Evolutionary conservation across 2,329 filamentous ascomycete species (phyloP), one percentile per base, ranked within the genome.

Genomic region (Fusarium fujikuroi): DNA sequence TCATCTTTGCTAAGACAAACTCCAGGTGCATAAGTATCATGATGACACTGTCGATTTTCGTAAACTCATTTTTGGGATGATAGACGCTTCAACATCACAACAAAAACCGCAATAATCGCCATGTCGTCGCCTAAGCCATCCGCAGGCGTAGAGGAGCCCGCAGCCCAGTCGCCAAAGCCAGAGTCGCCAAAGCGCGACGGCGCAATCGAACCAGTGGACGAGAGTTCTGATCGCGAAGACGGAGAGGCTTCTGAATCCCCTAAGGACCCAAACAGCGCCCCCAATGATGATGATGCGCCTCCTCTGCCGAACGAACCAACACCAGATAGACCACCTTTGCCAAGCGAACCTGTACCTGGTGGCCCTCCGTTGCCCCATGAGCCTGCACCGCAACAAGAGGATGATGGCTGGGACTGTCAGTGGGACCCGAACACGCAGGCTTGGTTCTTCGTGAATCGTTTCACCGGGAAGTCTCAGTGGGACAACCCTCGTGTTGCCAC

Each of bases 401-500:
- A 91, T 68, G 90, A 92, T 76, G 95, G 95, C 66, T 97, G 95
- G 95, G 91, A 93, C 66, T 91, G 90, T 40, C 86, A 93, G 66
- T 97, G 93, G 93, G 94, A 97, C 76, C 83, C 88, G 30, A 86
- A 81, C 58, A 87, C 88, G 4, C 88, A 92, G 72, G 87, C 90
- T 9, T 97, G 91, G 84, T 97, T 94, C 84, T 97, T 97, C 83
- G 91, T 91, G 85, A 97, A 97, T 80, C 90, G 92, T 75, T 91
- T 93, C 80, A 96, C 93, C 8, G 87, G 89, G 40, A 84, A 88
- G 66, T 90, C 90, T 60, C 94, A 96, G 79, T 96, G 94, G 92
- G 92, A 95, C 40, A 97, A 97, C 78, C 95, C 95, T 10, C 92
- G 95, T 56, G 85, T 95, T 9, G 88, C 91, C 9, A 83, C 84